These are phyloP conservation scores for Ganoderma resinaceum DNA, from an alignment of 1,284 basidiomycete genomes.

Conservation along the genomic window DNA sequence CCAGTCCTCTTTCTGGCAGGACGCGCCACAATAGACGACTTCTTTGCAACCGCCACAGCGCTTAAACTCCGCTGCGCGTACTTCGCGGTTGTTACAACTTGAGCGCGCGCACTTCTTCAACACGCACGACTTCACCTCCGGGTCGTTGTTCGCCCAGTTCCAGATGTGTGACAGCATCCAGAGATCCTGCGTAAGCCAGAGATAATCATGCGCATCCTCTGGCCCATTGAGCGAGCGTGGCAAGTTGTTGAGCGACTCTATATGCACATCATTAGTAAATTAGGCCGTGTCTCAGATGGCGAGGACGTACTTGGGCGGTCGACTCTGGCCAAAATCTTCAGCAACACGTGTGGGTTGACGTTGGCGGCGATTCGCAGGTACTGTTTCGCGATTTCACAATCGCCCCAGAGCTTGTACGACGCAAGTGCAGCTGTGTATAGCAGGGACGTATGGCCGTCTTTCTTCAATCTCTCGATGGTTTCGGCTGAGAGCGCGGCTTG, in stretches of 20 bases:
- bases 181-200: conserved; percentile 51
- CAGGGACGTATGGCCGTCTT: conserved; percentile 31
- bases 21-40: conserved; percentile 46
- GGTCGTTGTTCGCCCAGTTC: conserved; percentile 48
- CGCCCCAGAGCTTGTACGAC: conserved; percentile 48
- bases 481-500: conserved; percentile 27
- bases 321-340: conserved; percentile 47
- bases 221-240: conserved; percentile 44
- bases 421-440: conserved; percentile 50
- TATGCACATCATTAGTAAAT: not conserved
- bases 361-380: conserved; percentile 46
- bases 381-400: conserved; percentile 46
- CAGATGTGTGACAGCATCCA: conserved; percentile 51
- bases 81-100: conserved; percentile 31
- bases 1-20: conserved; percentile 52
- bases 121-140: conserved; percentile 37
- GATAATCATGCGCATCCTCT: conserved; percentile 52
- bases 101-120: conserved; percentile 28
- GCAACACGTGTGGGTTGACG: conserved; percentile 44
- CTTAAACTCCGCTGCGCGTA: conserved; percentile 35
- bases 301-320: conserved; percentile 43
- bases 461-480: conserved; percentile 26
- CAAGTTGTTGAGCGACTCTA: conserved; percentile 42
- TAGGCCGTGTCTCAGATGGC: not conserved
- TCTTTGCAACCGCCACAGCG: conserved; percentile 39